Conservation (phyloP, 2,329 filamentous ascomycete species). For the Tympanopsis confertula region DNA sequence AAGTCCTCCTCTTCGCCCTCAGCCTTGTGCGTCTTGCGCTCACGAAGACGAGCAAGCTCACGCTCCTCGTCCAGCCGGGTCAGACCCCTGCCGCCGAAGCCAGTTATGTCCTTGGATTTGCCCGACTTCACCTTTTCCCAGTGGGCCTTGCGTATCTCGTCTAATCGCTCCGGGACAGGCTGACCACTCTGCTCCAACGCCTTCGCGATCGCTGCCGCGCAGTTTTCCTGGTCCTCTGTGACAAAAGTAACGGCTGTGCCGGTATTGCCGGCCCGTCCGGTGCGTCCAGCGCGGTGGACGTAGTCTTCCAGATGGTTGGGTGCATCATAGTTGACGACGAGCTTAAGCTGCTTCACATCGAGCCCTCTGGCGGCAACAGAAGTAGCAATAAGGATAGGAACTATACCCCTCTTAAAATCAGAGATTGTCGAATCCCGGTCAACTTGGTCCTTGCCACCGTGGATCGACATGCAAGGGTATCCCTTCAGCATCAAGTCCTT, state of each 20-base stretch:
- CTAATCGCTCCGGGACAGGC: conserved; percentile 59
- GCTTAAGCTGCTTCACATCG: conserved; percentile 88
- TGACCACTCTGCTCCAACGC: conserved; percentile 88
- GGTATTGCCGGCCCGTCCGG: conserved; percentile 84
- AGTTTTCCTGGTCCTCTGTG: conserved; percentile 83
- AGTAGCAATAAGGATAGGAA: conserved; percentile 84
- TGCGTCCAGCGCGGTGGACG: conserved; percentile 86
- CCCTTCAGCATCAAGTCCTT: conserved; percentile 72
- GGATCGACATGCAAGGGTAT: conserved; percentile 85
- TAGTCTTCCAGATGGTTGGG: conserved; percentile 95
- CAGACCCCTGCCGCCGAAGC: conserved; percentile 89
- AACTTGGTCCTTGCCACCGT: conserved; percentile 85
- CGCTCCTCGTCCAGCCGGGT: conserved; percentile 85
- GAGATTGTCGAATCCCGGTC: conserved; percentile 85
- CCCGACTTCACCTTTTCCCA: conserved; percentile 84
- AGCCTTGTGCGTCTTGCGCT: conserved; percentile 81
- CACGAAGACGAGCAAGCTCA: conserved; percentile 72
- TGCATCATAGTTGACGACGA: conserved; percentile 91
- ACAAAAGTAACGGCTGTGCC: conserved; percentile 92
- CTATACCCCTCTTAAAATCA: conserved; percentile 84
- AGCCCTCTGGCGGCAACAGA: conserved; percentile 90
- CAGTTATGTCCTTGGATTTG: conserved; percentile 78
- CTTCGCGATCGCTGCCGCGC: conserved; percentile 76
- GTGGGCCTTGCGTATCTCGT: conserved; percentile 60
- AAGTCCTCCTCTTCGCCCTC: conserved; percentile 75